These are phyloP conservation scores for Echinochloa phyllopogon DNA, from an alignment of 176 grass and related monocot species.

Conservation along the genomic window DNA sequence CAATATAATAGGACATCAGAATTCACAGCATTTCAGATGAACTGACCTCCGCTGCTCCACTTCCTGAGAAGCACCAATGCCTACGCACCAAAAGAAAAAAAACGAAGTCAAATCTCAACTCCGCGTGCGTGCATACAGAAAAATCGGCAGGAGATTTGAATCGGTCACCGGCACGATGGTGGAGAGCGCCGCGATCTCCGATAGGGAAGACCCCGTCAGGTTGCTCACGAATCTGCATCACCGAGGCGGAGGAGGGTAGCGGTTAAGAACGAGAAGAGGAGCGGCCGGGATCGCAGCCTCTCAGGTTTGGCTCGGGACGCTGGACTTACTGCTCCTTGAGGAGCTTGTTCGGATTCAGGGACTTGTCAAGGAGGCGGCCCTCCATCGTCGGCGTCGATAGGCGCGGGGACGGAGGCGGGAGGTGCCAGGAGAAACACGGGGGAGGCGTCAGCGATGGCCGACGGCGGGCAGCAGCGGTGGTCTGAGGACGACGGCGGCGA, in stretches of 20 bases:
- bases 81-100: conserved; percentile 42
- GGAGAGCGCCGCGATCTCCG: conserved; percentile 79
- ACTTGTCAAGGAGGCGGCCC: conserved; percentile 46
- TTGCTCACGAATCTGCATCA: conserved; percentile 78
- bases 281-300: neutral
- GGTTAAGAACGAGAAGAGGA: neutral
- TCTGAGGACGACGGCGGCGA: neutral
- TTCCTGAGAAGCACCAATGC: conserved; percentile 80
- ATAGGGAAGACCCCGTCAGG: conserved; percentile 66
- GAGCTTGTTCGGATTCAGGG: conserved; percentile 63
- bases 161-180: conserved; percentile 65
- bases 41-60: conserved; percentile 59
- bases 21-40: conserved; percentile 31
- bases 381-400: conserved; percentile 33
- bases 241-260: neutral
- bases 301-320: neutral
- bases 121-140: neutral
- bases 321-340: conserved; percentile 72
- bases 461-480: neutral
- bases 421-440: neutral
- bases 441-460: neutral
- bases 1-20: neutral
- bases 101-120: conserved; percentile 30
- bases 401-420: neutral
- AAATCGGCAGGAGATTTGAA: neutral